These are phyloP conservation scores for Nannochloropsis oceanica DNA, from an alignment of 108 stramenopile genomes.

Conservation along the genomic window DNA sequence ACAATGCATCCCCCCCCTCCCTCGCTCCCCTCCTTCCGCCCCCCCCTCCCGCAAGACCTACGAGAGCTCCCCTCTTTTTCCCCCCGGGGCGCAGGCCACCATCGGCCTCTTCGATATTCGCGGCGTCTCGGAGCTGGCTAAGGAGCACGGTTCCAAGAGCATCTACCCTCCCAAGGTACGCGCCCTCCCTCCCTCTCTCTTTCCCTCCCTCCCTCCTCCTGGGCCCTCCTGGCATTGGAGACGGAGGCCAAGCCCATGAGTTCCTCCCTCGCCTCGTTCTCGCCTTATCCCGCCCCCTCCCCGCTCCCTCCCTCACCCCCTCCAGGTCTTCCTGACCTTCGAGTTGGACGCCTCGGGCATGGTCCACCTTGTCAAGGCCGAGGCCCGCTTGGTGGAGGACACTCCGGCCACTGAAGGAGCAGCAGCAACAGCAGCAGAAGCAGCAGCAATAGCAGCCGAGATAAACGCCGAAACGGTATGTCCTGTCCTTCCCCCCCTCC, in stretches of 20 bases:
- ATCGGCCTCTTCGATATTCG: constrained; percentile 2
- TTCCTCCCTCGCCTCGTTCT: not conserved
- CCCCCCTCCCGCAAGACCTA: not conserved
- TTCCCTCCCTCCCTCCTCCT: not conserved
- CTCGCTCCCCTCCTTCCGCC: not conserved
- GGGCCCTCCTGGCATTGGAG: not conserved
- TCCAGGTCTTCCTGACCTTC: constrained; percentile 15
- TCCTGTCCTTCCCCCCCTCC: not conserved
- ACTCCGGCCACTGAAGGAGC: not conserved
- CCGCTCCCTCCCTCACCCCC: not conserved
- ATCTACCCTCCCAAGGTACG: not conserved
- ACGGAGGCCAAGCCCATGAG: too few relatives aligned
- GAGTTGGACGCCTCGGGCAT: not conserved
- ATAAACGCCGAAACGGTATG: not conserved
- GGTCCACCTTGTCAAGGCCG: constrained; percentile 5
- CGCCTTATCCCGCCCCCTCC: too few relatives aligned
- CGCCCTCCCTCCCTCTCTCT: not conserved
- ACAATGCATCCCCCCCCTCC: too few relatives aligned
- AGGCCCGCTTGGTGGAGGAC: not conserved
- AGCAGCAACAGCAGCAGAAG: too few relatives aligned
- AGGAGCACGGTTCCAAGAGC: not conserved
- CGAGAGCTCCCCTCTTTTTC: not conserved
- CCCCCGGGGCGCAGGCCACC: not conserved
- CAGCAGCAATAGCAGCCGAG: too few relatives aligned
- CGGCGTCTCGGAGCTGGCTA: constrained; percentile 1